Evolutionary conservation across 2,329 filamentous ascomycete species (phyloP), one percentile per base, ranked within the genome.

Genomic region (Ascochyta lentis): DNA sequence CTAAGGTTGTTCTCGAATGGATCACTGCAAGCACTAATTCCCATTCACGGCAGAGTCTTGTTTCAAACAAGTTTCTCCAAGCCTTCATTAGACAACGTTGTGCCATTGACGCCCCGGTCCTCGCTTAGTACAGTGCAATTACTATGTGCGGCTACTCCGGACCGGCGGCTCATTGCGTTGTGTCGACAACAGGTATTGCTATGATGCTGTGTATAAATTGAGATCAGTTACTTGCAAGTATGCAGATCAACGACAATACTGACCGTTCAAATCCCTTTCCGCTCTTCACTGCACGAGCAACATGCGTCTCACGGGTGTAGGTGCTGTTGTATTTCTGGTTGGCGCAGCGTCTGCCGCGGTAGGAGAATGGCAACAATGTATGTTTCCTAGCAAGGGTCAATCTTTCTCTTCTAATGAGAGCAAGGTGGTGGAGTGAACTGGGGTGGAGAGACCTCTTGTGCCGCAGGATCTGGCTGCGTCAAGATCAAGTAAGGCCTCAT

Each of bases 291-390:
- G 6, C 2, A 22, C 29, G 1, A 42, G 6, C 48, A 61, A 54
- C 12, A 74, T 75, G 71, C 59, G 61, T 61, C 53, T 51, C 39
- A 56, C 64, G 12, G 51, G 55, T 6, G 49, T 64, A 4, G 51
- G 51, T 31, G 46, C 64, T 6, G 8, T 75, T 13, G 64, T 62
- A 13, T n/a, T 70, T 22, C 44, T 76, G 13, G 58, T 60, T 8
- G 55, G 66, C 33, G 61, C 64, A 15, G 64, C 63, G 15, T 63
- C 59, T 38, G 72, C 71, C 8, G 61, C 60, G 3, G 63, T 70
- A 10, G 58, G 58, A 16, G 69, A 71, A 44, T 76, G 69, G 68
- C 68, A 70, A 51, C 72, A 76, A 65, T 76, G 72, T 75, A 67
- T 7, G 60, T 53, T 24, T 7, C 22, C 7, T 19, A 1, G 2